These are phyloP conservation scores for Penicillium sp. DNA, from an alignment of 2,329 filamentous ascomycete genomes.

Conservation along the genomic window DNA sequence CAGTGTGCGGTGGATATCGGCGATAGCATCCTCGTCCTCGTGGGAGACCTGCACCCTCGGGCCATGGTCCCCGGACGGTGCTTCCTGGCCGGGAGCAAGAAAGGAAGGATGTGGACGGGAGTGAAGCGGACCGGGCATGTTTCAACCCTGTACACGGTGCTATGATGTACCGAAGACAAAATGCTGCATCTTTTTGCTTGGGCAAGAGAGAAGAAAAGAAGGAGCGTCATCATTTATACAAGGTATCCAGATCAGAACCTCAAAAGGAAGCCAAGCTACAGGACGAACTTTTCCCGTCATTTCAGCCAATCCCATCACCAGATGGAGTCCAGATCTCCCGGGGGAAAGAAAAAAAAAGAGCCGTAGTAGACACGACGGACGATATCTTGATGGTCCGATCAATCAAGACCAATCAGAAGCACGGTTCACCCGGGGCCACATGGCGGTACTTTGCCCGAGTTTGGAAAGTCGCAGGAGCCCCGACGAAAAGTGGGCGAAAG, in stretches of 20 bases:
- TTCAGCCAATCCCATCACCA: constrained; percentile 4
- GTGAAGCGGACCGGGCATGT: constrained; percentile 30
- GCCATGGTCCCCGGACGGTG: constrained; percentile 9
- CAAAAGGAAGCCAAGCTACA: constrained; percentile 18
- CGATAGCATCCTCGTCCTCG: constrained; percentile 32
- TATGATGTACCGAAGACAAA: not conserved
- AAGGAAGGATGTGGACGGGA: constrained; percentile 23
- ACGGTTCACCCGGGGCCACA: constrained; percentile 2
- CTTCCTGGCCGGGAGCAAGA: constrained; percentile 21
- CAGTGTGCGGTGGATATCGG: constrained; percentile 31
- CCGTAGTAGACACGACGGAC: constrained; percentile 2
- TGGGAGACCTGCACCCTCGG: constrained; percentile 29
- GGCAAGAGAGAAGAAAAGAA: not conserved
- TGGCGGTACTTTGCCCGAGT: constrained; percentile 16
- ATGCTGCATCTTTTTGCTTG: constrained; percentile 1
- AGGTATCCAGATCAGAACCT: not conserved
- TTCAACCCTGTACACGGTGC: constrained; percentile 4
- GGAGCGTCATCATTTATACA: constrained; percentile 1
- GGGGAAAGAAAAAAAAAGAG: no score
- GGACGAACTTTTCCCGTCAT: constrained; percentile 1
- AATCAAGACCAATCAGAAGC: constrained; percentile 4
- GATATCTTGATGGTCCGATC: not conserved
- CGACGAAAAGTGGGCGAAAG: constrained; percentile 1
- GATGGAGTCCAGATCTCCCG: no score
- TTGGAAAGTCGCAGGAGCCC: constrained; percentile 18